Conservation (phyloP, 2,329 filamentous ascomycete genomes). For the Fusarium sp. region DNA sequence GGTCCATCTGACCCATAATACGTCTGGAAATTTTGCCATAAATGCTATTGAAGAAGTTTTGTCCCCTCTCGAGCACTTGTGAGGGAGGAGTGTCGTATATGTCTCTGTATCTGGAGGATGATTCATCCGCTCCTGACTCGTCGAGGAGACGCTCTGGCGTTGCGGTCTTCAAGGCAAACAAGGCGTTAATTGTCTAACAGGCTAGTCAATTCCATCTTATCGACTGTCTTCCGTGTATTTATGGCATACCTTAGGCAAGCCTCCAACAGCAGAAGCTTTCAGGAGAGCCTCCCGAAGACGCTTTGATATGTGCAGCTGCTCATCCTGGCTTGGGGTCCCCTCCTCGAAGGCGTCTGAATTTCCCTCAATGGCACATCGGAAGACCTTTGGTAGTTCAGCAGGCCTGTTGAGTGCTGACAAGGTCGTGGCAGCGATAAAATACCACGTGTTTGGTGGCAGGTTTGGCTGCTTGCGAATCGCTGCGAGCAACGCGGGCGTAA, state of each 20-base stretch:
- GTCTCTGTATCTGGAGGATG: conserved; percentile 28
- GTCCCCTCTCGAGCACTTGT: conserved; percentile 33
- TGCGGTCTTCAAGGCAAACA: conserved; percentile 35
- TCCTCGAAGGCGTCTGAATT: conserved; percentile 2
- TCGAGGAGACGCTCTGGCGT: conserved; percentile 41
- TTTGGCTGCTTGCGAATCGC: conserved; percentile 38
- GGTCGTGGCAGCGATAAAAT: conserved; percentile 41
- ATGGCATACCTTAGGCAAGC: conserved; percentile 39
- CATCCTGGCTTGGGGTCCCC: conserved; percentile 7
- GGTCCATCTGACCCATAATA: conserved; percentile 42
- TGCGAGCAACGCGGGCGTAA: conserved; percentile 37
- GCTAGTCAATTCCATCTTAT: conserved; percentile 8
- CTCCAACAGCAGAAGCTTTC: conserved; percentile 41
- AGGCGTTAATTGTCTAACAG: conserved; percentile 39
- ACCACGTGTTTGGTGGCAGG: conserved; percentile 41
- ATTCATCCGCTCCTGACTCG: background rate
- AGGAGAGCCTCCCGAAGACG: conserved; percentile 41
- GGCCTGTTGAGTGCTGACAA: conserved; percentile 39
- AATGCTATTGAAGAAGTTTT: conserved; percentile 37
- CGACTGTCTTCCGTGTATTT: background rate
- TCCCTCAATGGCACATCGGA: conserved; percentile 24
- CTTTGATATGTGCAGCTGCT: conserved; percentile 33
- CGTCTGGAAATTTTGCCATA: conserved; percentile 42
- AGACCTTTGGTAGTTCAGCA: conserved; percentile 36
- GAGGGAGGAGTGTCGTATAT: conserved; percentile 30